phyloP scores from a whole-genome alignment of 176 grass and related monocot genomes.

The Poa annua region DNA sequence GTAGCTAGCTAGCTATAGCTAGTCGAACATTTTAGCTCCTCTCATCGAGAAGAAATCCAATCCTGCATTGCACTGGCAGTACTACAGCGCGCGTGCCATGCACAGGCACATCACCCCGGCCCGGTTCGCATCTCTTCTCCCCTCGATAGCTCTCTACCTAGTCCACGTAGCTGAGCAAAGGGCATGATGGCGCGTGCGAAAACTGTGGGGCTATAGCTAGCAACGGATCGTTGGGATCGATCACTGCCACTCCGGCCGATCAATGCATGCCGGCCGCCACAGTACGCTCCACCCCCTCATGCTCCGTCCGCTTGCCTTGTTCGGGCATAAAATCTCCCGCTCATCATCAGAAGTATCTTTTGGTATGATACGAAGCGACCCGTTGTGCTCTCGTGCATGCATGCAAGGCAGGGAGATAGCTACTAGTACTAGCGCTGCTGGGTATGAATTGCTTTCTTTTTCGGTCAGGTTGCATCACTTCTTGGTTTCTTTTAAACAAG shows the following conservation, averaged over 20 bases:
- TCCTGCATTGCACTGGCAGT: background rate
- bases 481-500: no score
- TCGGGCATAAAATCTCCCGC: slow-evolving; percentile 45
- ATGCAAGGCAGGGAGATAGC: background rate
- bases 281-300: slow-evolving; percentile 34
- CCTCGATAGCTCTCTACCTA: background rate
- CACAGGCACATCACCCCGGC: background rate
- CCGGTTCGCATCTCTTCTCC: background rate
- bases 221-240: slow-evolving; percentile 6
- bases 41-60: slow-evolving; percentile 19
- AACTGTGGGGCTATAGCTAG: slow-evolving; percentile 28
- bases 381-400: slow-evolving; percentile 1
- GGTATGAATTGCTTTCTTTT: background rate
- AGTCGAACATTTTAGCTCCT: slow-evolving; percentile 22
- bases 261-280: slow-evolving; percentile 32
- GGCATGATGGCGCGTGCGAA: slow-evolving; percentile 61
- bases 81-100: background rate
- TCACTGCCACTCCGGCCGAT: slow-evolving; percentile 31
- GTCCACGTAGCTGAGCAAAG: slow-evolving; percentile 17
- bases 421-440: background rate
- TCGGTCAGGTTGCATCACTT: background rate
- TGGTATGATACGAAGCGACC: slow-evolving; percentile 48
- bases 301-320: slow-evolving; percentile 36
- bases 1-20: slow-evolving; percentile 5
- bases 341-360: slow-evolving; percentile 45